Conservation (phyloP, 2,329 filamentous ascomycete genomes). For the Cladobotryum protrusum region DNA sequence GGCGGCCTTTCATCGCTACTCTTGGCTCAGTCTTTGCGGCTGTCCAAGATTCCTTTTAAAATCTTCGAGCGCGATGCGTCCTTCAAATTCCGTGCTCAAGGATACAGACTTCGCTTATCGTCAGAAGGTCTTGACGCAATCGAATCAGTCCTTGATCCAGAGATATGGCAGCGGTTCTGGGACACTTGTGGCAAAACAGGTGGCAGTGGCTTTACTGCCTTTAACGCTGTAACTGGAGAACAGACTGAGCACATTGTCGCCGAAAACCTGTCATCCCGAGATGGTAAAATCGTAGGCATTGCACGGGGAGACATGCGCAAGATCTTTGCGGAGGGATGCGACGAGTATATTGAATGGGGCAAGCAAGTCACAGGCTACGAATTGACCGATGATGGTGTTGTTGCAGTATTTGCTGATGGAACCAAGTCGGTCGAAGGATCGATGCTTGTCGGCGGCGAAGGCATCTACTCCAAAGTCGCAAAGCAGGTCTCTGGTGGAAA, state of each 20-base stretch:
- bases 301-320: slow-evolving; percentile 57
- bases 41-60: slow-evolving; percentile 40
- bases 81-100: slow-evolving; percentile 51
- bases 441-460: slow-evolving; percentile 56
- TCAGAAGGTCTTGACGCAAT: slow-evolving; percentile 53
- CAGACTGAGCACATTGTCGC: slow-evolving; percentile 22
- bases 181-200: slow-evolving; percentile 54
- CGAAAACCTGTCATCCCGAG: slow-evolving; percentile 42
- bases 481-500: slow-evolving; percentile 52
- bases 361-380: slow-evolving; percentile 54
- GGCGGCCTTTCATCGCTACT: slow-evolving; percentile 38
- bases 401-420: slow-evolving; percentile 54
- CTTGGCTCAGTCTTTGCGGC: slow-evolving; percentile 37
- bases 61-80: slow-evolving; percentile 52
- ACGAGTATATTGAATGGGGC: slow-evolving; percentile 49
- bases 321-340: slow-evolving; percentile 51
- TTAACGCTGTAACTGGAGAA: slow-evolving; percentile 50
- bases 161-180: slow-evolving; percentile 50
- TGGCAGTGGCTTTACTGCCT: slow-evolving; percentile 42
- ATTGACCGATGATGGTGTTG: slow-evolving; percentile 46
- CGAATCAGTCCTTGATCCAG: slow-evolving; percentile 47
- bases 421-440: slow-evolving; percentile 51
- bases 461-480: slow-evolving; percentile 54
- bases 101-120: slow-evolving; percentile 55
- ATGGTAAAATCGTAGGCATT: slow-evolving; percentile 55